Evolutionary conservation across 257 asterid species (phyloP), one percentile per base, ranked within the genome.

Genomic region (Nicotiana benthamiana): DNA sequence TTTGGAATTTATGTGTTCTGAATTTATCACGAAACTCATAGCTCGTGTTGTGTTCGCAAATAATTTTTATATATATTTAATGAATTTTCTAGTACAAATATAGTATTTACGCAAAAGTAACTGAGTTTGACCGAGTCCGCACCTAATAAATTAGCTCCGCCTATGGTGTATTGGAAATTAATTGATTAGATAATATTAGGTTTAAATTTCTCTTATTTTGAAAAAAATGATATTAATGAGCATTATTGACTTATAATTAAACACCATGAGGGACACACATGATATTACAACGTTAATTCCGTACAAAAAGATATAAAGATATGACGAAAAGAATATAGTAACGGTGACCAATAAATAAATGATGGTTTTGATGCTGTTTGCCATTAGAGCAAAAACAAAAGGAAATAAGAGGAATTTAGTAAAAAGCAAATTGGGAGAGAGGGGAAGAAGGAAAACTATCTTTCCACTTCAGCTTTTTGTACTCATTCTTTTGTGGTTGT

Each of bases 391-490:
- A 59, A 56, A 56, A 32, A 77, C 40, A 34, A 30, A 51, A 27
- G 27, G 6, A 11, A 52, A 48, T 15, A 20, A 20, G 30, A 28
- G 36, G 36, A 67, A 40, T 78, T 78, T 36, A 36, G 51, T 32
- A 22, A 13, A 20, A 59, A 65, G 43, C 34, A 63, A 75, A 82
- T 36, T 36, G 8, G 81, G 62, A 43, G 51, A 24, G 52, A 12
- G 5, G 30, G 12, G 16, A 54, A 40, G 34, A 1, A 0, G 63
- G 20, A 36, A 77, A 77, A 77, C 27, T 79, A 70, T 80, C 85
- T 64, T 79, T 60, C 83, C 82, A 75, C 77, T 74, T 57, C 30
- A 75, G 65, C 61, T 79, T 77, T 85, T 83, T 48, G 83, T 83
- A 74, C 51, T 76, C 57, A 79, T 80, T 77, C 75, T 81, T 70